phyloP scores from a whole-genome alignment of 805 yeast species.

The Myxozyma neglecta region DNA sequence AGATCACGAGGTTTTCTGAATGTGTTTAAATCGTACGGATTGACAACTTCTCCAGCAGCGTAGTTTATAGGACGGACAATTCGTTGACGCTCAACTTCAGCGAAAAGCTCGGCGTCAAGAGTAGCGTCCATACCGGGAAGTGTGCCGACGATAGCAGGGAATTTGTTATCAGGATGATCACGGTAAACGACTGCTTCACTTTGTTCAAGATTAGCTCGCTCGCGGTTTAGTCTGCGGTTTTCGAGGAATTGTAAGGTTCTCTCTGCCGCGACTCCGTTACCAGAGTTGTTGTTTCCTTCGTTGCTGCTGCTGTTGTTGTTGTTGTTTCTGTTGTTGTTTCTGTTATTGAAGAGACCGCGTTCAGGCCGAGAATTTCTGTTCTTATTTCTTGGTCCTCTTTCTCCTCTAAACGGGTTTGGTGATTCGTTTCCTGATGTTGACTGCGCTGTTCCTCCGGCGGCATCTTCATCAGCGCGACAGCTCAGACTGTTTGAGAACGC shows the following conservation, averaged over 20 bases:
- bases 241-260: not conserved
- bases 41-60: not conserved
- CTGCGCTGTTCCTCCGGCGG: not conserved
- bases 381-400: too few relatives aligned
- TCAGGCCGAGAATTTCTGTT: too few relatives aligned
- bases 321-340: not conserved
- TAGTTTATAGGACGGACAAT: not conserved
- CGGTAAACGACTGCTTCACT: not conserved
- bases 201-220: not conserved
- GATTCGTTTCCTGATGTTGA: not conserved
- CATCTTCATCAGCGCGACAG: not conserved
- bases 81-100: not conserved
- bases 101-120: not conserved
- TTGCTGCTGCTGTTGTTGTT: not conserved
- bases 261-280: not conserved
- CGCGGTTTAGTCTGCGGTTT: not conserved
- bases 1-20: constrained; percentile 3
- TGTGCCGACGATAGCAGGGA: not conserved
- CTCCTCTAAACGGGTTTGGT: too few relatives aligned
- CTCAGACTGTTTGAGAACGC: not conserved
- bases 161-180: constrained; percentile 1
- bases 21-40: not conserved
- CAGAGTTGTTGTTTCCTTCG: not conserved
- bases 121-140: not conserved
- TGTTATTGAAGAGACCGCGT: too few relatives aligned